A percentile compares a stretch with the other conserved stretches of the same genome.
phyloP scores from a whole-genome alignment of 345 rosid genomes.

The Citrus sinensis region DVS_A1.0 CM039165.1:33392001-33392500 shows the following conservation, averaged over 20 bases:
- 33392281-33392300: not conserved
- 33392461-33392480: not conserved
- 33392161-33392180: not conserved
- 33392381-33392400: constrained; percentile 97
- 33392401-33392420: constrained; percentile 96
- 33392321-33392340: constrained; percentile 24
- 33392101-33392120: not conserved
- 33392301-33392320: not conserved
- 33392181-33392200: not conserved
- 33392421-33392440: constrained; percentile 99
- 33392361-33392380: constrained; percentile 98
- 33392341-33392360: constrained; percentile 91
- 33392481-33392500: not conserved
- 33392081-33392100: not conserved
- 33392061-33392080: no score
- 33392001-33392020: no score
- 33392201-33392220: not conserved
- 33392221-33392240: not conserved
- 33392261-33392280: not conserved
- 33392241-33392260: not conserved
- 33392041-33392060: not conserved
- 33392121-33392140: not conserved
- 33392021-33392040: not conserved
- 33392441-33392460: constrained; percentile 51
- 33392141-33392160: not conserved